Base-by-base conservation (phyloP, 768 basidiomycete species). In the Amanita inopinata region DNA sequence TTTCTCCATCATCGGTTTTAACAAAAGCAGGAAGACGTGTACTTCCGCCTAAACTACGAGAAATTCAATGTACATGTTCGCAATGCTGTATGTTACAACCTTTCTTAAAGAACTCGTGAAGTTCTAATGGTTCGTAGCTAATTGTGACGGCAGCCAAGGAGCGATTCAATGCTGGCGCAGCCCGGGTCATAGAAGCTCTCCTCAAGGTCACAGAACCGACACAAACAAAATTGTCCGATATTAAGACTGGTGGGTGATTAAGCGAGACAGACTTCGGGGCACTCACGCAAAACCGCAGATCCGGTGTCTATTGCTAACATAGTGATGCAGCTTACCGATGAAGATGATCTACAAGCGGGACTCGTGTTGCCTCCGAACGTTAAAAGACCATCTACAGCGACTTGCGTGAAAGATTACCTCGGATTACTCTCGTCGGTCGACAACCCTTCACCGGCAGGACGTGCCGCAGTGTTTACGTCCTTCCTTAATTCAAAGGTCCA, bases 41-140 rank as follows among this genome's bases (percentile, higher is more conserved):
- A 80, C 60, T 86, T 96, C 56, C 77, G 87, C 36, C 74, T 97
- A 36, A 97, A 97, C 63, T 86, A 81, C 56, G 83, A 91, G 51
- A 83, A 77, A 52, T 94, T 92, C 61, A 80, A 84, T 50, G 67
- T 89, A 23, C 80, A 88, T 52, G 77, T 96, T 40, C 82, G 94
- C 32, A 94, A 96, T 62, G 70, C 80, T 55, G 90, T 89, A 51
- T 5, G 76, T 52, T 34, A 23, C n/a, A 41, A 28, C 18, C 32
- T 38, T 43, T 14, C 11, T 11, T 5, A 17, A 11, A 7, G 8
- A 2, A 19, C 14, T 15, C 25, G 23, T 30, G 27, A 30, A 20
- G 46, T 51, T 53, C 35, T 43, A 41, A 11, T 19, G 27, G 33
- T 32, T 38, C 28, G n/a, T 57, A 93, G 90, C 69, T 97, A 35